Base-by-base conservation (phyloP, 306 rosid genomes). In the Prunus mongolica region DNA sequence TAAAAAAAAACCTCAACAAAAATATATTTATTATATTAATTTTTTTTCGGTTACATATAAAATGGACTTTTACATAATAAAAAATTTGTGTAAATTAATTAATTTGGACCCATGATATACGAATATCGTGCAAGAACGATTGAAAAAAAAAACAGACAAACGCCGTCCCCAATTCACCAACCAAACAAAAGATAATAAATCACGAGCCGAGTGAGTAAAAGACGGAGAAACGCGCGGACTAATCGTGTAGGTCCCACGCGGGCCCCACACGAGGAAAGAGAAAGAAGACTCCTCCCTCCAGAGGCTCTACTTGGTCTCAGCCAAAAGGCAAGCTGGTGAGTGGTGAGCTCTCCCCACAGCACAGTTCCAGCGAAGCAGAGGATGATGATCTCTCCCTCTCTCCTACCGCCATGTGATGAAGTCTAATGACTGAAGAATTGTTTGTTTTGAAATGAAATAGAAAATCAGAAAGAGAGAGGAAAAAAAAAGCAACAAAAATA, bases 201-300 rank as follows among this genome's bases (percentile, higher is more conserved):
- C 18, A 8, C 13, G 5, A 56, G 38, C 11, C 18, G 27, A 41
- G 46, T 56, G 79, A 76, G 77, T 63, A 67, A 71, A 5, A 9
- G 66, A 47, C 67, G 71, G 86, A 80, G 88, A 67, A 78, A 77
- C 47, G 80, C 84, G 90, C 83, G 92, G 83, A 20, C 63, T 79
- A 73, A 63, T 69, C 87, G 86, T 63, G 92, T 85, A 69, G 87
- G 89, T 16, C 97, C 95, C 84, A 73, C 68, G 3, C 6, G 18
- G 71, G 75, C n/a, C 44, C 15, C 34, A 13, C 65, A 5, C 41
- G 8, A 34, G 41, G 41, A 34, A 6, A 34, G 41, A 34, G 41
- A 34, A 5, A 34, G 41, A 34, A 34, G 8, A 34, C 41, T 34
- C 41, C 41, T 34, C 41, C 44, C 9, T 38, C 2, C 44, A 1